Evolutionary conservation across 129 eudicot species (phyloP).

Genomic region (Flaveria linearis): DNA sequence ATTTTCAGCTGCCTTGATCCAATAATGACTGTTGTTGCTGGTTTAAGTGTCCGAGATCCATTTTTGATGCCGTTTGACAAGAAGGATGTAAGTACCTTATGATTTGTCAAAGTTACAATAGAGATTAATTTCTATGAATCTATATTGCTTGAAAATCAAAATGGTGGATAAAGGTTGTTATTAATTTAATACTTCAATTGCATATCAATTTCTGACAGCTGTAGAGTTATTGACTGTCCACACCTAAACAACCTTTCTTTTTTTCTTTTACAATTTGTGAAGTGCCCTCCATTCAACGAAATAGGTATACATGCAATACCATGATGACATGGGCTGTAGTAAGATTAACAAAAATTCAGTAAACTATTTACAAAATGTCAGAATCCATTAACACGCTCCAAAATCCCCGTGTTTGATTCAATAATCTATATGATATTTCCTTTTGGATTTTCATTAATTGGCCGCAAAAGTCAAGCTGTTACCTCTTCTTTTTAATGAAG

Average conservation of each 20-base stretch:
- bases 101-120: constrained; percentile 4
- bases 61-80: constrained; percentile 88
- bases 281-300: not conserved
- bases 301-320: not conserved
- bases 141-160: constrained; percentile 4
- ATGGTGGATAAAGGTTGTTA: not conserved
- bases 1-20: constrained; percentile 91
- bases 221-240: constrained; percentile 1
- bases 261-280: not conserved
- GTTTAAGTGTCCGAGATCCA: constrained; percentile 85
- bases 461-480: too few relatives aligned
- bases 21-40: constrained; percentile 96
- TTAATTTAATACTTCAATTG: not conserved
- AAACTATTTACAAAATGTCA: not conserved
- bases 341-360: not conserved
- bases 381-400: not conserved
- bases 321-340: not conserved
- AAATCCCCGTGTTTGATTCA: not conserved
- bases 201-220: not conserved
- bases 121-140: not conserved
- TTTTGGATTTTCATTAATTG: not conserved
- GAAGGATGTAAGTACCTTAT: constrained; percentile 68
- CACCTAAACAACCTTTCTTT: not conserved
- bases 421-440: not conserved
- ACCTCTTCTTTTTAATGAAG: not conserved